Conservation (phyloP, 1,284 basidiomycete species). For the Cutaneotrichosporon dermatis region DNA sequence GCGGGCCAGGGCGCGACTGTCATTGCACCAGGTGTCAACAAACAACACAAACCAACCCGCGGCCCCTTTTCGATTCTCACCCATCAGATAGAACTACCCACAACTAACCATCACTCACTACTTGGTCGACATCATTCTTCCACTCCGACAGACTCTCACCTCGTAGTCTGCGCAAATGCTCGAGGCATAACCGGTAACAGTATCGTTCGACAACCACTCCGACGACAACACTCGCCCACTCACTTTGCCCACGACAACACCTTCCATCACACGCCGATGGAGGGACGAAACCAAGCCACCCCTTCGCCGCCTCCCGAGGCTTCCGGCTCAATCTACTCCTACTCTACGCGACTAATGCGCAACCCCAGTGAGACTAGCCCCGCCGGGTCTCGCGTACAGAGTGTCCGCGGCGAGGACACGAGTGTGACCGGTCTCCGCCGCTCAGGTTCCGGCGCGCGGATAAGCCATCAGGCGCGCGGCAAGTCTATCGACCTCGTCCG, state of each 20-base stretch:
- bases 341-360: constrained; percentile 35
- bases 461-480: constrained; percentile 14
- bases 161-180: not conserved
- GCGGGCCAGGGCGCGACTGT: not conserved
- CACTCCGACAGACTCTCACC: too few relatives aligned
- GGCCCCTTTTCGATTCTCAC: not conserved
- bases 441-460: constrained; percentile 23
- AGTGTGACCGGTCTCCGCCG: constrained; percentile 16
- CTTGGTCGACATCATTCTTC: too few relatives aligned
- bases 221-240: not conserved
- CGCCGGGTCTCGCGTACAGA: constrained; percentile 16
- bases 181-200: not conserved
- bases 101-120: too few relatives aligned
- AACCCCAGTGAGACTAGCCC: not conserved
- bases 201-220: not conserved
- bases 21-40: constrained; percentile 1
- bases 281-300: not conserved
- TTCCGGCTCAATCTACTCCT: constrained; percentile 40
- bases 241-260: not conserved
- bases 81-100: too few relatives aligned
- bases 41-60: not conserved
- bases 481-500: constrained; percentile 40
- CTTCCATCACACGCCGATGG: not conserved
- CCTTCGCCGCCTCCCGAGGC: not conserved
- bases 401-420: constrained; percentile 17